phyloP scores from a whole-genome alignment of 768 basidiomycete species.

The Boletus pseudopeckii region DNA sequence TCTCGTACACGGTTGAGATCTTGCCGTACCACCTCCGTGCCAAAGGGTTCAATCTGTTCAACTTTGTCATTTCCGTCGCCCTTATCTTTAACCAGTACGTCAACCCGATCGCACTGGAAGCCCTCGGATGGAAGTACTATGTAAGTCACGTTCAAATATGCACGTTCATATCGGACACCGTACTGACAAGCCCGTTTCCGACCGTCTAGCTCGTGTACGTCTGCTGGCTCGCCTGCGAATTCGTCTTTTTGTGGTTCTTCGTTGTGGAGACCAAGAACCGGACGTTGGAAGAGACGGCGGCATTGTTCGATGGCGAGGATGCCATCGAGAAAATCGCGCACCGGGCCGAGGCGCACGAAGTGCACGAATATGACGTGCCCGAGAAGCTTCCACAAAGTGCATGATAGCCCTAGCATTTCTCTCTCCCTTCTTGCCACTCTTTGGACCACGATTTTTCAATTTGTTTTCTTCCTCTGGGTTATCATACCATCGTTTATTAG shows the following conservation, averaged over 20 bases:
- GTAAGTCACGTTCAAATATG: conserved; percentile 30
- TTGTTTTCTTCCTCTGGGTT: background rate
- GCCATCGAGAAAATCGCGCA: conserved; percentile 38
- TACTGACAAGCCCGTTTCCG: background rate
- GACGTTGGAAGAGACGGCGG: conserved; percentile 80
- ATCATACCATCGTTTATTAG: background rate
- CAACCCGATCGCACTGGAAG: conserved; percentile 72
- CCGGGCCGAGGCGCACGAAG: conserved; percentile 19
- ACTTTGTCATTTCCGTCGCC: conserved; percentile 70
- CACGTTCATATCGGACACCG: background rate
- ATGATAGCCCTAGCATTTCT: background rate
- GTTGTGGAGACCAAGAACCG: conserved; percentile 70
- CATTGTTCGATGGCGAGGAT: conserved; percentile 70
- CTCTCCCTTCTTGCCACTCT: background rate
- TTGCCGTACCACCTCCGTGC: conserved; percentile 79
- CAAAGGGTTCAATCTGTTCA: conserved; percentile 82
- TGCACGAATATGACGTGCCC: conserved; percentile 8
- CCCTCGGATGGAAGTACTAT: conserved; percentile 75
- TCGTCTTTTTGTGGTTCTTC: conserved; percentile 62
- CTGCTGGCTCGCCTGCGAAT: conserved; percentile 65
- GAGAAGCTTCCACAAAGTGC: conserved; percentile 20
- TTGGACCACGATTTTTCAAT: background rate
- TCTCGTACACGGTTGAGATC: conserved; percentile 87
- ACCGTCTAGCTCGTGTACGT: conserved; percentile 57
- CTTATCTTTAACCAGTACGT: conserved; percentile 90